Conservation (phyloP, 495 filamentous ascomycete species). For the Neurospora tetraspora region DNA sequence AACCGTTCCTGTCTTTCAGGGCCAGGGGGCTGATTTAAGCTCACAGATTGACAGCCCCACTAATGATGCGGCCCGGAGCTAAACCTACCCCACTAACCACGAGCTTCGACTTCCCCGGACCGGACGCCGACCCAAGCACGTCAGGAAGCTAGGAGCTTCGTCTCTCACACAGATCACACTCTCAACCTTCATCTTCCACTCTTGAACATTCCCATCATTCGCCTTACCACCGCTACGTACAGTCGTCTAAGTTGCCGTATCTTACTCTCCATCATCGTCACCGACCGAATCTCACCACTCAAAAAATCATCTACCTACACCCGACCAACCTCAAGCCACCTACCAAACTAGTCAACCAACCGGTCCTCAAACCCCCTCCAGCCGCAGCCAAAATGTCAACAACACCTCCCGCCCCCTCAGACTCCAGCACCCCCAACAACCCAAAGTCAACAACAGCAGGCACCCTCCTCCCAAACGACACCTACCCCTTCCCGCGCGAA, state of each 20-base stretch:
- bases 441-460: not conserved
- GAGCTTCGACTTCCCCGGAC: not conserved
- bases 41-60: not conserved
- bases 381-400: not conserved
- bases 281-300: not conserved
- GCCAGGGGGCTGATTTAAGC: not conserved
- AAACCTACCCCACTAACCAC: not conserved
- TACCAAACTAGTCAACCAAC: not conserved
- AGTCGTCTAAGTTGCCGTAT: not conserved
- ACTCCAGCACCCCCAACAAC: not conserved
- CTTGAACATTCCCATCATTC: not conserved
- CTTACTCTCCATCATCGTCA: not conserved
- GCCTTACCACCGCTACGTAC: not conserved
- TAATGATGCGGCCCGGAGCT: not conserved
- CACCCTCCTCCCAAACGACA: not conserved
- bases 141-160: not conserved
- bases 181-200: not conserved
- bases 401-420: not conserved
- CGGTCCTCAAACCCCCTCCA: not conserved
- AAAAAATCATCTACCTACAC: not conserved
- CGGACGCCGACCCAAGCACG: too few relatives aligned
- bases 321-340: not conserved
- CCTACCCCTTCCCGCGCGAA: conserved; percentile 39
- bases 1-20: not conserved
- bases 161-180: not conserved